Evolutionary conservation across 2,329 filamentous ascomycete genomes (phyloP).

Genomic region (Aspergillus sp.): DNA sequence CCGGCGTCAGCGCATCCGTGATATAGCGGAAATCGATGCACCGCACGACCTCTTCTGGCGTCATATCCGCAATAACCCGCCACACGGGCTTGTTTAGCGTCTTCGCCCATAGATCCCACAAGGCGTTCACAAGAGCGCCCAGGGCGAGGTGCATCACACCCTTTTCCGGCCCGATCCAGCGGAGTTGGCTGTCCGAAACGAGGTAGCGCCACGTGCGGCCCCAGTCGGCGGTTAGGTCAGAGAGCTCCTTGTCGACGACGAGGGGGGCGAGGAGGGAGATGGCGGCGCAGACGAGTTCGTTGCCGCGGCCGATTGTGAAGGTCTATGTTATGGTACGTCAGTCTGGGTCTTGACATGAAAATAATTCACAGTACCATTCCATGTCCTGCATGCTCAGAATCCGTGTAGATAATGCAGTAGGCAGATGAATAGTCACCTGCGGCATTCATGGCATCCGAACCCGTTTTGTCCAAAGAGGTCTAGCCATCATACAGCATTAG

Average conservation of each 20-base stretch:
- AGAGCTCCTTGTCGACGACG: constrained; percentile 65
- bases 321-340: constrained; percentile 21
- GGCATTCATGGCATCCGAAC: constrained; percentile 93
- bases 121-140: constrained; percentile 78
- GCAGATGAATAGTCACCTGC: constrained; percentile 87
- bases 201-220: constrained; percentile 83
- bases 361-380: constrained; percentile 29
- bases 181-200: constrained; percentile 81
- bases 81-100: constrained; percentile 78
- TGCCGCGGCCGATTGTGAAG: constrained; percentile 57
- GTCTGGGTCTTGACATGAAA: not conserved
- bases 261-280: constrained; percentile 71
- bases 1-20: constrained; percentile 81
- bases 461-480: constrained; percentile 94
- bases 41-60: constrained; percentile 71
- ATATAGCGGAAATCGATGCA: constrained; percentile 96
- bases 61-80: constrained; percentile 85
- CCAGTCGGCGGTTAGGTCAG: constrained; percentile 71
- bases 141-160: constrained; percentile 89
- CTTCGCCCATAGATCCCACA: constrained; percentile 96
- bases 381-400: constrained; percentile 45
- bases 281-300: constrained; percentile 82
- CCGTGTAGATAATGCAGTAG: constrained; percentile 86
- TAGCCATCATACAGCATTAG: constrained; percentile 16
- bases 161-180: constrained; percentile 92